These are phyloP conservation scores for Drechslerella coelobrocha DNA, from an alignment of 2,329 filamentous ascomycete species.

Conservation along the genomic window DNA sequence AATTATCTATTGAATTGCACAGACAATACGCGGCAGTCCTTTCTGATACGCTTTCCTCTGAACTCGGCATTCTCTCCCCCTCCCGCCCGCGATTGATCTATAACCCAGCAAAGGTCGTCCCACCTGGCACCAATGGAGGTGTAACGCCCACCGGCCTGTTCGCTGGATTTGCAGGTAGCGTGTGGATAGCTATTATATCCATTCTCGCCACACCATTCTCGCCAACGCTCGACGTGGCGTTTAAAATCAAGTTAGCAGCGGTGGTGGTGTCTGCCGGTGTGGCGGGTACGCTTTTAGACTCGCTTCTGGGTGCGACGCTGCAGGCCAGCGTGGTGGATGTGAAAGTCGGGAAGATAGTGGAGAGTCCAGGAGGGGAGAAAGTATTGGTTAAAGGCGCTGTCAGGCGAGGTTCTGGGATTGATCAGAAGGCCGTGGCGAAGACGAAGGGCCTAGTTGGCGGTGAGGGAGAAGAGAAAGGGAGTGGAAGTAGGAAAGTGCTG, in stretches of 20 bases:
- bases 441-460: conserved; percentile 57
- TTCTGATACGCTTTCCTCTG: conserved; percentile 92
- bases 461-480: conserved; percentile 63
- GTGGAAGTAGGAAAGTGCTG: conserved; percentile 65
- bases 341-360: conserved; percentile 83
- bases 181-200: conserved; percentile 71
- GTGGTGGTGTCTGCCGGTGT: conserved; percentile 74
- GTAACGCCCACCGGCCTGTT: conserved; percentile 77
- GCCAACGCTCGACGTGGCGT: conserved; percentile 63
- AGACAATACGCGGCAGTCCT: conserved; percentile 87
- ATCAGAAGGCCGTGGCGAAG: conserved; percentile 57
- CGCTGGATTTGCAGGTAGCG: conserved; percentile 76
- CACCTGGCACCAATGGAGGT: conserved; percentile 90
- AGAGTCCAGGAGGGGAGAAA: conserved; percentile 76
- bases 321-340: conserved; percentile 87
- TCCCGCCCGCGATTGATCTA: conserved; percentile 83
- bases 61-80: conserved; percentile 86
- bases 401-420: no score
- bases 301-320: conserved; percentile 80
- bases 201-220: conserved; percentile 75
- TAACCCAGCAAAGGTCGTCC: conserved; percentile 77
- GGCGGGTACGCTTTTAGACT: conserved; percentile 83
- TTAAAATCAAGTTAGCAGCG: conserved; percentile 60
- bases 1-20: conserved; percentile 69
- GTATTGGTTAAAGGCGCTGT: conserved; percentile 59